phyloP scores from a whole-genome alignment of 257 asterid genomes.

The Coffea canephora region DNA sequence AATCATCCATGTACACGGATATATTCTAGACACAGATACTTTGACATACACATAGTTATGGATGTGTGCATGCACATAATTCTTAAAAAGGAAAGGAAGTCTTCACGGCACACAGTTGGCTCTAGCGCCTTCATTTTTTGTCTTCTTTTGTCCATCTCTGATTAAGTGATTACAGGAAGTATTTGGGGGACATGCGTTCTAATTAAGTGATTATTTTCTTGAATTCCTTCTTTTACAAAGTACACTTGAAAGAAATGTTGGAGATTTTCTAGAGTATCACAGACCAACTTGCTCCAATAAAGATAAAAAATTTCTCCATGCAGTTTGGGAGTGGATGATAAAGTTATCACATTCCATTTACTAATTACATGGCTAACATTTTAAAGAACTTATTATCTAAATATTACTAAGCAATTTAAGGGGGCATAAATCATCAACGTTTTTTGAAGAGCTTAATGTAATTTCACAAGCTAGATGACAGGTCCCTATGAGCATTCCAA shows the following conservation, averaged over 20 bases:
- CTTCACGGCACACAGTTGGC: neutral
- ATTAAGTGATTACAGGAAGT: neutral
- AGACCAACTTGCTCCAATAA: neutral
- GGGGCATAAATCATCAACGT: neutral
- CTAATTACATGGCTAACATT: neutral
- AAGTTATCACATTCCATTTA: neutral
- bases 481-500: neutral
- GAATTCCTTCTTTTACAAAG: neutral
- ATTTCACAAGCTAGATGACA: neutral
- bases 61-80: too few species aligned
- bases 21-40: too few species aligned
- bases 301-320: neutral
- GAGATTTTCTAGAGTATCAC: neutral
- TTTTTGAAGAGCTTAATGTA: neutral
- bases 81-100: neutral
- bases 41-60: too few species aligned
- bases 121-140: neutral
- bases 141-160: neutral
- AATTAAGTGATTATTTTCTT: too few species aligned
- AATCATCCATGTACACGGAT: too few species aligned
- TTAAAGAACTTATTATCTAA: neutral
- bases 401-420: neutral
- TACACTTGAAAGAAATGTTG: too few species aligned
- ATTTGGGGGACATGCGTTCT: too few species aligned
- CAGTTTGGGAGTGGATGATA: neutral